Evolutionary conservation across 2,329 filamentous ascomycete genomes (phyloP).

Genomic region (Talaromyces amestolkiae): DNA sequence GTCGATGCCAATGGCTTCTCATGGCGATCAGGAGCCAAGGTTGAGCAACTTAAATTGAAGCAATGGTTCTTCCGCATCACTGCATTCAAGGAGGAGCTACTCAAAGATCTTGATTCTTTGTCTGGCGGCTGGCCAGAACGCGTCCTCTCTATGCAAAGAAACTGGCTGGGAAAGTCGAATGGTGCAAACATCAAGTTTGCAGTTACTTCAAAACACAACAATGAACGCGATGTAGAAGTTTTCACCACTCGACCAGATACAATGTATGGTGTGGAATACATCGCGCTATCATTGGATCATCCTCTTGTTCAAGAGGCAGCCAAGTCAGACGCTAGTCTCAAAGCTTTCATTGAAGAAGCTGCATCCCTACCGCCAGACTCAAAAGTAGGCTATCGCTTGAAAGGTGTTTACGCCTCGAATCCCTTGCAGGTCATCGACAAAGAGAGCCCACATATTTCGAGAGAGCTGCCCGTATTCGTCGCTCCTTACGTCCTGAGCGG

Average conservation of each 20-base stretch:
- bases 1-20: constrained; percentile 82
- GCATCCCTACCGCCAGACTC: constrained; percentile 55
- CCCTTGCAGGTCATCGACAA: constrained; percentile 60
- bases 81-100: constrained; percentile 68
- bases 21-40: constrained; percentile 82
- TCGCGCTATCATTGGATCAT: constrained; percentile 74
- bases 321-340: constrained; percentile 59
- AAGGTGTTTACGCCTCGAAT: constrained; percentile 61
- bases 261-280: constrained; percentile 79
- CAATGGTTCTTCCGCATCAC: constrained; percentile 92
- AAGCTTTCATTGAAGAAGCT: constrained; percentile 62
- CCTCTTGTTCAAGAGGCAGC: constrained; percentile 65
- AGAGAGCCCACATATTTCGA: constrained; percentile 39
- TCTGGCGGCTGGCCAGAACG: constrained; percentile 74
- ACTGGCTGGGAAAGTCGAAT: constrained; percentile 80
- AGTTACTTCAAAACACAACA: constrained; percentile 43
- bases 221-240: constrained; percentile 58
- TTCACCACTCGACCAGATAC: constrained; percentile 86
- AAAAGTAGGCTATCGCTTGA: constrained; percentile 66
- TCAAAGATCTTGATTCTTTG: constrained; percentile 68
- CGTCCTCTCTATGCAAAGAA: constrained; percentile 77
- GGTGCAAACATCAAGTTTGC: constrained; percentile 72
- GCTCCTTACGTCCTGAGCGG: constrained; percentile 82
- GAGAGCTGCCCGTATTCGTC: constrained; percentile 69
- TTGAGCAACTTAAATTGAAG: constrained; percentile 73